Percentiles rank a stretch among this genome's conserved stretches.
These are phyloP conservation scores for Aspergillus calidoustus DNA, from an alignment of 2,329 filamentous ascomycete species.

Conservation along the genomic window DNA sequence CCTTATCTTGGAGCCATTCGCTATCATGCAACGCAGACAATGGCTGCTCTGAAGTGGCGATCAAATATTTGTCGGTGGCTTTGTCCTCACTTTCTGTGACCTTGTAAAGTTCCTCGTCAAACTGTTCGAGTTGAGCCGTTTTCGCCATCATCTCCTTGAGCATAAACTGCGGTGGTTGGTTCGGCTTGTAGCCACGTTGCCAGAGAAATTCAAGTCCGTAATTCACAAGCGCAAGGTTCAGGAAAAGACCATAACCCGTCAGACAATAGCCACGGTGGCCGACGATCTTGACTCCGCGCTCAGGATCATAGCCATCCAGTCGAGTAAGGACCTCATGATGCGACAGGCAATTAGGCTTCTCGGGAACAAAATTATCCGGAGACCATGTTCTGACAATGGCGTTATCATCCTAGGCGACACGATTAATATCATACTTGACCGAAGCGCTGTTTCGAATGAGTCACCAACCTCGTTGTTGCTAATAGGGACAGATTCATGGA, in stretches of 20 bases:
- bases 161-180: slow-evolving; percentile 94
- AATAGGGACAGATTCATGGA: slow-evolving; percentile 84
- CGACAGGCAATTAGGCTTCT: slow-evolving; percentile 79
- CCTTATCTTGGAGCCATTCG: slow-evolving; percentile 85
- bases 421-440: not conserved
- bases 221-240: slow-evolving; percentile 92
- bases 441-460: not conserved
- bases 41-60: slow-evolving; percentile 91
- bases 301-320: slow-evolving; percentile 89
- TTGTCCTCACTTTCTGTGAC: slow-evolving; percentile 82
- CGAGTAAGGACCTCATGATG: slow-evolving; percentile 93
- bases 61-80: slow-evolving; percentile 81
- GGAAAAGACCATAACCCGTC: slow-evolving; percentile 83
- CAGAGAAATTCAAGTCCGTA: slow-evolving; percentile 91
- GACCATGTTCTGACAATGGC: slow-evolving; percentile 75
- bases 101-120: slow-evolving; percentile 98
- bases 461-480: slow-evolving; percentile 73
- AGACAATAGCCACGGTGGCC: slow-evolving; percentile 95
- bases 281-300: slow-evolving; percentile 90
- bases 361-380: slow-evolving; percentile 72
- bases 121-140: slow-evolving; percentile 94
- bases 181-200: slow-evolving; percentile 77
- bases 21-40: slow-evolving; percentile 90
- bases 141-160: slow-evolving; percentile 95
- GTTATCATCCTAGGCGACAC: slow-evolving; percentile 71